Conservation (phyloP, 495 filamentous ascomycete species). For the Penicillium lividum region DNA sequence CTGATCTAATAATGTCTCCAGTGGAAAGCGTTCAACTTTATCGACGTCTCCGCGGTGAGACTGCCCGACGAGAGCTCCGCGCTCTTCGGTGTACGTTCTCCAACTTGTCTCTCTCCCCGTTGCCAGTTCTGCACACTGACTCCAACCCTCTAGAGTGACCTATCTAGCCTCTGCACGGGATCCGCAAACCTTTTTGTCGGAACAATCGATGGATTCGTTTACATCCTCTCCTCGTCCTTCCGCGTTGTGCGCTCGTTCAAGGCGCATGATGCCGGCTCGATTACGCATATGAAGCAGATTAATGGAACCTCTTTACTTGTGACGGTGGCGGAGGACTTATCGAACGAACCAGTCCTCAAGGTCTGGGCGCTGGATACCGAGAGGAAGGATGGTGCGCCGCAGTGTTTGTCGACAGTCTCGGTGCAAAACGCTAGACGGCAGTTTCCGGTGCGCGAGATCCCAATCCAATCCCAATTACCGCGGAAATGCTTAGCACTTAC, state of each 20-base stretch:
- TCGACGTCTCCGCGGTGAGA: slow-evolving; percentile 86
- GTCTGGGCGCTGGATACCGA: slow-evolving; percentile 97
- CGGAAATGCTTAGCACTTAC: not conserved
- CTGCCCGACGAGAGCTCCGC: slow-evolving; percentile 70
- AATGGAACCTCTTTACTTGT: slow-evolving; percentile 83
- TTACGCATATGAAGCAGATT: slow-evolving; percentile 95
- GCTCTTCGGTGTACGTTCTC: slow-evolving; percentile 58
- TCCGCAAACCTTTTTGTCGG: slow-evolving; percentile 91
- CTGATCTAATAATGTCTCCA: slow-evolving; percentile 34
- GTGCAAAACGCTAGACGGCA: slow-evolving; percentile 91
- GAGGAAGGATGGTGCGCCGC: slow-evolving; percentile 87
- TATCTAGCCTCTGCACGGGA: slow-evolving; percentile 74
- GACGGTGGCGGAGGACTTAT: slow-evolving; percentile 84
- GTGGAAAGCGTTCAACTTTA: slow-evolving; percentile 99
- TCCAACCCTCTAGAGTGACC: slow-evolving; percentile 50
- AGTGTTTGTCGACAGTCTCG: slow-evolving; percentile 78
- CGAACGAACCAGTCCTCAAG: slow-evolving; percentile 84
- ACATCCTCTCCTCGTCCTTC: slow-evolving; percentile 82
- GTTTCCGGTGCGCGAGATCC: slow-evolving; percentile 67
- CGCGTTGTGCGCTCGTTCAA: slow-evolving; percentile 84
- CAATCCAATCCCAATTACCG: not conserved
- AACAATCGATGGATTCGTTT: slow-evolving; percentile 77
- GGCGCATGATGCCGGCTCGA: slow-evolving; percentile 73
- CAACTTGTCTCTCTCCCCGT: slow-evolving; percentile 27
- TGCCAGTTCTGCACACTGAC: not conserved